Evolutionary conservation across 345 rosid genomes (phyloP).

Genomic region (Theobroma cacao): DNA sequence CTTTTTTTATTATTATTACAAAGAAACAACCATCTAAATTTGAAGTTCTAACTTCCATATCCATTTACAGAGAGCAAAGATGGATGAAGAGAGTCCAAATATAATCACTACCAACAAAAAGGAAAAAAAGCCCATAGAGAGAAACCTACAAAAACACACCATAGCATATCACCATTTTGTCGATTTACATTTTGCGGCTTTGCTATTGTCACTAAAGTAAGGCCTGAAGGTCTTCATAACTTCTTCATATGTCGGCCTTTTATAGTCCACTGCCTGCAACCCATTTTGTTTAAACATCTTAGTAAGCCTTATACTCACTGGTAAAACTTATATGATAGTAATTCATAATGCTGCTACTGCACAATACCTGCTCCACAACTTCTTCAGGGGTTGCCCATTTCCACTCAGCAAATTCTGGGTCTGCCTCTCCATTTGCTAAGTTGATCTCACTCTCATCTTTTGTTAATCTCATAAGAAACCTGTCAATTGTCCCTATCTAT

Average conservation of each 20-base stretch:
- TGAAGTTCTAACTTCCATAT: constrained; percentile 25
- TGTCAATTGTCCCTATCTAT: constrained; percentile 18
- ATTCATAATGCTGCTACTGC: neutral
- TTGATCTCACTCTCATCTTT: constrained; percentile 79
- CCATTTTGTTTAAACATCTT: neutral
- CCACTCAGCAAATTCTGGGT: constrained; percentile 94
- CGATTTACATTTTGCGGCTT: constrained; percentile 86
- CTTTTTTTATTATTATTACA: constrained; percentile 25
- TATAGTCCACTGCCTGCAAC: constrained; percentile 90
- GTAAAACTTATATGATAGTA: neutral
- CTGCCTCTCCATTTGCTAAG: constrained; percentile 70
- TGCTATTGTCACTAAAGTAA: constrained; percentile 49
- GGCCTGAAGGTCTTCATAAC: constrained; percentile 78
- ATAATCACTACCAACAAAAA: neutral
- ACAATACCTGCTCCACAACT: constrained; percentile 70
- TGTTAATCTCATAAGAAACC: constrained; percentile 85
- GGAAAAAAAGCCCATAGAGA: neutral
- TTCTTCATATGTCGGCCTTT: constrained; percentile 94
- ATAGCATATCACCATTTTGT: constrained; percentile 66
- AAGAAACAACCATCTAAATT: constrained; percentile 27
- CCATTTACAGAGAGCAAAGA: constrained; percentile 39
- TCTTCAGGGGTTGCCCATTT: constrained; percentile 87
- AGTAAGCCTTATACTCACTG: neutral
- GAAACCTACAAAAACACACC: constrained; percentile 21
- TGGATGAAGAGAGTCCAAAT: constrained; percentile 7